Percentiles rank a stretch among this genome's conserved stretches.
phyloP scores from a whole-genome alignment of 208 protist species.

The Polymyxa betae region DNA sequence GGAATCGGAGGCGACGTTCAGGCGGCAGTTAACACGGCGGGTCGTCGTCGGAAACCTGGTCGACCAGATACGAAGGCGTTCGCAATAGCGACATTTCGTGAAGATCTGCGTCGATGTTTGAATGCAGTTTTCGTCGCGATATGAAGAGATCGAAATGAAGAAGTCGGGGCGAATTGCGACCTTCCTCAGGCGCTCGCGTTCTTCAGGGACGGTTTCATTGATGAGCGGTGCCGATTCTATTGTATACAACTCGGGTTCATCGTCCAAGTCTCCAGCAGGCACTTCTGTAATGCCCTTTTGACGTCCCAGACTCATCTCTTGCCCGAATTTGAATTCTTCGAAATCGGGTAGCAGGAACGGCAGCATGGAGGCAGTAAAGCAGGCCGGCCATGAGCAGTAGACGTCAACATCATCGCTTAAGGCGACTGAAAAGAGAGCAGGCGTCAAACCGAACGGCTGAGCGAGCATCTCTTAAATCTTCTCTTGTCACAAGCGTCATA shows the following conservation, averaged over 20 bases:
- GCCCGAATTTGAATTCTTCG: neutral
- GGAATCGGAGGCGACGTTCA: neutral
- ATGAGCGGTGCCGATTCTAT: neutral
- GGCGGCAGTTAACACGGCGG: neutral
- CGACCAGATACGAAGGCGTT: too few species aligned
- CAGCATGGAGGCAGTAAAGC: slow-evolving; percentile 6
- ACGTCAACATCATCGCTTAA: too few species aligned
- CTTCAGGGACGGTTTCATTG: neutral
- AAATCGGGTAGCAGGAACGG: neutral
- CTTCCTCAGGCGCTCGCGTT: neutral
- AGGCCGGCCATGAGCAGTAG: too few species aligned
- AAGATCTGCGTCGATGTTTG: slow-evolving; percentile 2
- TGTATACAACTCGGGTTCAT: neutral
- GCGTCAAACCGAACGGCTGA: too few species aligned
- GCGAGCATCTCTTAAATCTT: too few species aligned
- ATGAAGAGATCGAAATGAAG: slow-evolving; percentile 51
- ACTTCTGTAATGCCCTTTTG: neutral
- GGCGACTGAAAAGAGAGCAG: too few species aligned
- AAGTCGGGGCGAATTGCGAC: neutral
- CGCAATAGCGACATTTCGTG: slow-evolving; percentile 5
- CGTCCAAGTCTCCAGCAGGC: neutral
- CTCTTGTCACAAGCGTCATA: too few species aligned
- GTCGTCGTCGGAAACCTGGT: too few species aligned
- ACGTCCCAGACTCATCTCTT: neutral
- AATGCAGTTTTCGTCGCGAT: slow-evolving; percentile 22